phyloP scores from a whole-genome alignment of 2,329 filamentous ascomycete species.

The Karstenula rhodostoma region DNA sequence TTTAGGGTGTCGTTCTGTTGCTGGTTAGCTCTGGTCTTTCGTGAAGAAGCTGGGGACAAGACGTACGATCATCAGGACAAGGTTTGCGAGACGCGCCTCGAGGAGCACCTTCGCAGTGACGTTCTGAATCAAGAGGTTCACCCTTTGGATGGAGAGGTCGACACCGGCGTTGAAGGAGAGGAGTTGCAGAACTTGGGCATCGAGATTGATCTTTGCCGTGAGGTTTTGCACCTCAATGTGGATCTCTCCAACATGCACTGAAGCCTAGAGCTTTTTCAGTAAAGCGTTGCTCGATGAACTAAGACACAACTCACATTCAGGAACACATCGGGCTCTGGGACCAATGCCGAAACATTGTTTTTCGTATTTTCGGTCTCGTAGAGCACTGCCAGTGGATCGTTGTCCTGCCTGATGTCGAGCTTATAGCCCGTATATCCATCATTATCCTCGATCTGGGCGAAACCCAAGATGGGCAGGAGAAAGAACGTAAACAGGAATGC shows the following conservation, averaged over 20 bases:
- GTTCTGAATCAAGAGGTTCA: slow-evolving; percentile 65
- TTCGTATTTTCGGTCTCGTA: slow-evolving; percentile 64
- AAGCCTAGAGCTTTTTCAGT: slow-evolving; percentile 46
- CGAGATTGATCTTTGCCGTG: slow-evolving; percentile 67
- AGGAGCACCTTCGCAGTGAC: slow-evolving; percentile 66
- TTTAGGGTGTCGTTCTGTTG: slow-evolving; percentile 60
- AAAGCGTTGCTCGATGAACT: background rate
- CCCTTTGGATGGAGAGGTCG: slow-evolving; percentile 65
- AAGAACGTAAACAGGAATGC: slow-evolving; percentile 37
- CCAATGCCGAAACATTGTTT: slow-evolving; percentile 53
- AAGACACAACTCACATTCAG: slow-evolving; percentile 53
- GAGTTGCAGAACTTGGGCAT: slow-evolving; percentile 66
- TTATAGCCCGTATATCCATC: slow-evolving; percentile 66
- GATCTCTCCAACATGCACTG: slow-evolving; percentile 66
- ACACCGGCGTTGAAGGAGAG: slow-evolving; percentile 69
- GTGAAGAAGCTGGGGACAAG: background rate
- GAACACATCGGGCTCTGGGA: slow-evolving; percentile 64
- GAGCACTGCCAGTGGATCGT: slow-evolving; percentile 59
- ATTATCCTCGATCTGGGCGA: slow-evolving; percentile 42
- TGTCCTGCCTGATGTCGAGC: slow-evolving; percentile 56
- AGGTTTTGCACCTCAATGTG: slow-evolving; percentile 67
- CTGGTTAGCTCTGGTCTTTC: slow-evolving; percentile 1
- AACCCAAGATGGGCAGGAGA: slow-evolving; percentile 45
- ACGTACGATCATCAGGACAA: slow-evolving; percentile 63
- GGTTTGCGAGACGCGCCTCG: slow-evolving; percentile 67